These are phyloP conservation scores for Hypoxylon sp. DNA, from an alignment of 2,329 filamentous ascomycete genomes.

Conservation along the genomic window DNA sequence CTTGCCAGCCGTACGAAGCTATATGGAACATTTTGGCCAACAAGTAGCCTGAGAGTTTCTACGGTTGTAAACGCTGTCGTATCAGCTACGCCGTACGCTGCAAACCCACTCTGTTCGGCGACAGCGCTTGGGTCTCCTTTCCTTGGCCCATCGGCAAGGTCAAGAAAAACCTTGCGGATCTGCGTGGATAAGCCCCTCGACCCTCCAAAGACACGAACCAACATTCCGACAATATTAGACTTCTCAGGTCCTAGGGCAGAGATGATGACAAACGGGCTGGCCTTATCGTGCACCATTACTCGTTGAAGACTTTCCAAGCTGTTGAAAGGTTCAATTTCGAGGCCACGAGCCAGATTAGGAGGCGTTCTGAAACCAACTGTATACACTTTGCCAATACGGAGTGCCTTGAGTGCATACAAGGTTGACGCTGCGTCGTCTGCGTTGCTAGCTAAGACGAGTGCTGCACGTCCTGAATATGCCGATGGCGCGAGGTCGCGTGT, in stretches of 20 bases:
- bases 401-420: constrained; percentile 79
- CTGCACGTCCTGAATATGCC: constrained; percentile 78
- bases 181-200: constrained; percentile 48
- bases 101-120: constrained; percentile 79
- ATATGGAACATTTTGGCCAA: constrained; percentile 87
- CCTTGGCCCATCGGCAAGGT: constrained; percentile 73
- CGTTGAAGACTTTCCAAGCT: constrained; percentile 70
- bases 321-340: constrained; percentile 82
- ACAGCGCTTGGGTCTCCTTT: constrained; percentile 74
- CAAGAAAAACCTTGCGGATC: constrained; percentile 77
- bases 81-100: constrained; percentile 80
- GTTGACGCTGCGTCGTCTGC: constrained; percentile 80
- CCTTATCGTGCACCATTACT: constrained; percentile 57
- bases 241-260: constrained; percentile 82
- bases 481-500: constrained; percentile 84
- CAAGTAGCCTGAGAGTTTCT: constrained; percentile 78
- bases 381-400: constrained; percentile 81
- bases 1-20: constrained; percentile 83
- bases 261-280: constrained; percentile 80
- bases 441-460: constrained; percentile 76
- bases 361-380: constrained; percentile 81
- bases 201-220: constrained; percentile 75
- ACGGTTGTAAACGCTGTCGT: constrained; percentile 86
- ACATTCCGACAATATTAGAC: constrained; percentile 77
- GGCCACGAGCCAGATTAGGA: constrained; percentile 67